Base-by-base conservation (phyloP, 2,329 filamentous ascomycete species). In the Sarocladiaceae sp. region DNA sequence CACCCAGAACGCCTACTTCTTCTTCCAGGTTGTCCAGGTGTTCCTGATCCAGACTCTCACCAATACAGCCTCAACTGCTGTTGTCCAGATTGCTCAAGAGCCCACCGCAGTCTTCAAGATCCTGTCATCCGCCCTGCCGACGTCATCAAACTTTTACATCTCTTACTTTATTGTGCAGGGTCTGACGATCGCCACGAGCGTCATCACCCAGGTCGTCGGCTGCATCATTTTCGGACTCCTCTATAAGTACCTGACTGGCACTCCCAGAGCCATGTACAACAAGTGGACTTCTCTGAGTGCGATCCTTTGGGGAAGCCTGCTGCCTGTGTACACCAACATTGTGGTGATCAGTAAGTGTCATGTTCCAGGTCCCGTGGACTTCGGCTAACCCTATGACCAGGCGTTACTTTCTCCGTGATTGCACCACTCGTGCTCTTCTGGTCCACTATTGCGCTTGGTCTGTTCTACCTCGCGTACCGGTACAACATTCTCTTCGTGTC, bases 101-200 rank as follows among this genome's bases (percentile, higher is more conserved):
- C 88, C 89, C 1, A 58, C 64, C 6, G 63, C 64, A 1, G 77
- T 82, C 19, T 80, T 88, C 0, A 64, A 57, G 3, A 66, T 91
- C 43, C 70, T 95, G 9, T 83, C 88, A 2, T 59, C 70, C 9
- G 81, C 85, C 42, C 71, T 98, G 15, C 93, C 93, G 11, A 82
- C 78, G 33, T 82, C 88, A 0, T 90, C 89, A 50, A 97, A 95
- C 68, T 94, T 97, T 58, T 98, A 96, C 66, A 83, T 97, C 43
- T 87, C 65, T 12, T 95, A 94, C 66, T 90, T 95, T 52, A 80
- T 95, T 32, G 72, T 95, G 1, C 88, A 95, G 61, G 89, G 88
- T 42, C 68, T 95, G 40, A 83, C 81, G 0, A 79, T 90, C 51
- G 83, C 87, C n/a, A 75, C 84, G 1, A 75, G 80, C 44, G 79